Conservation (phyloP, 306 rosid species). For the Betula pendula region DNA sequence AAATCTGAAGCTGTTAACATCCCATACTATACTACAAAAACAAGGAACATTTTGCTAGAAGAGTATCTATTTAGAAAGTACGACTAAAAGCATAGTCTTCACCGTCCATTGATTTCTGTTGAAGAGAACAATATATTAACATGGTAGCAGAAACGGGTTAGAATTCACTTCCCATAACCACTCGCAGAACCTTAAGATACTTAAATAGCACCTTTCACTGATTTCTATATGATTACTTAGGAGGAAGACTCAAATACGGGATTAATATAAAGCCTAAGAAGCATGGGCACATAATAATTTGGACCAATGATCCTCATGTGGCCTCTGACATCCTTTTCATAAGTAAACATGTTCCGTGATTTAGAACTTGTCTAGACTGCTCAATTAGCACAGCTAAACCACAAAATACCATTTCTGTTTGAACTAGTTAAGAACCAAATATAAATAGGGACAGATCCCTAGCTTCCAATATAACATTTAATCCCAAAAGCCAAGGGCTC, state of each 20-base stretch:
- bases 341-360: background rate
- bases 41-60: slow-evolving; percentile 12
- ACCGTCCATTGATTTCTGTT: background rate
- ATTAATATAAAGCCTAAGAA: background rate
- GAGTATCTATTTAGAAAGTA: background rate
- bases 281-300: background rate
- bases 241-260: background rate
- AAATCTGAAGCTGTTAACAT: background rate
- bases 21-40: slow-evolving; percentile 13
- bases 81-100: background rate
- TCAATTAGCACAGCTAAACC: background rate
- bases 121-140: background rate
- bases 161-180: background rate
- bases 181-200: background rate
- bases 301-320: background rate
- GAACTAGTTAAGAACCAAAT: background rate
- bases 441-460: background rate
- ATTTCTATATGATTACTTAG: background rate
- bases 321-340: background rate
- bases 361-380: background rate
- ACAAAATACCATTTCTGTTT: background rate
- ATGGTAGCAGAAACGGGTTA: background rate
- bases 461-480: background rate
- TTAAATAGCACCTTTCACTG: background rate
- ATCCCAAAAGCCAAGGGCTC: background rate